Evolutionary conservation across 2,329 filamentous ascomycete species (phyloP).

Genomic region (Botrytis medusae): DNA sequence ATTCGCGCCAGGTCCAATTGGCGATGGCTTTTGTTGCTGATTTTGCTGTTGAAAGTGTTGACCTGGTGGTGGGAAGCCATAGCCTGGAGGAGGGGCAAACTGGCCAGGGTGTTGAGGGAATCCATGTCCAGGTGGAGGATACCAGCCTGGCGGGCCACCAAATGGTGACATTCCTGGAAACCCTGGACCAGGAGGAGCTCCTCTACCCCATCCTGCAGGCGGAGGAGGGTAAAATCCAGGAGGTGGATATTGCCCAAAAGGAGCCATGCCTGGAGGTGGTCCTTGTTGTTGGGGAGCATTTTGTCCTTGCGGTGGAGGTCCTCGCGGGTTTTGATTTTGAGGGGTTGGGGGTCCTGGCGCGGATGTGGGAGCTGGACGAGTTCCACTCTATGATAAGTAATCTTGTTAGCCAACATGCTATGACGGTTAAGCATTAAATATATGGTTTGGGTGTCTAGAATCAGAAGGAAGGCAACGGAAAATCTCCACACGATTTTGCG

Average conservation of each 20-base stretch:
- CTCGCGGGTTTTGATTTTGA: slow-evolving; percentile 26
- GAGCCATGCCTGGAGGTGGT: slow-evolving; percentile 28
- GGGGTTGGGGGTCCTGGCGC: slow-evolving; percentile 27
- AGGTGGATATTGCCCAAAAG: slow-evolving; percentile 45
- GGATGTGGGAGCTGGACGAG: slow-evolving; percentile 34
- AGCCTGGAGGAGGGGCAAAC: slow-evolving; percentile 36
- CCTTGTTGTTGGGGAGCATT: slow-evolving; percentile 26
- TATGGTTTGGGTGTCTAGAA: slow-evolving; percentile 37
- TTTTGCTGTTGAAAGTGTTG: slow-evolving; percentile 53
- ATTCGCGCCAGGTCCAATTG: slow-evolving; percentile 53
- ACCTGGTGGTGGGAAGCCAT: slow-evolving; percentile 56
- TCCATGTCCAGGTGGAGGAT: slow-evolving; percentile 69
- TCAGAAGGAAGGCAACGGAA: slow-evolving; percentile 99
- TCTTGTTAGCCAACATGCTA: slow-evolving; percentile 34
- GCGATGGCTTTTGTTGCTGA: slow-evolving; percentile 46
- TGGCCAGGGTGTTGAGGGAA: slow-evolving; percentile 66
- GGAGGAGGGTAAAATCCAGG: slow-evolving; percentile 43
- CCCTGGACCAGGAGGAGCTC: slow-evolving; percentile 58
- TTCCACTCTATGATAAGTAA: slow-evolving; percentile 46
- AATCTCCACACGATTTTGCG: slow-evolving; percentile 91
- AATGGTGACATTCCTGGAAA: slow-evolving; percentile 73
- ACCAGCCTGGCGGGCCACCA: slow-evolving; percentile 74
- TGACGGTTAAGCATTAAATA: slow-evolving; percentile 24
- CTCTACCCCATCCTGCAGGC: slow-evolving; percentile 53
- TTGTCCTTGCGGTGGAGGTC: slow-evolving; percentile 27